A percentile compares a stretch with the other conserved stretches of the same genome.
phyloP scores from a whole-genome alignment of 2,329 filamentous ascomycete genomes.

The Microdochium nivale region DNA sequence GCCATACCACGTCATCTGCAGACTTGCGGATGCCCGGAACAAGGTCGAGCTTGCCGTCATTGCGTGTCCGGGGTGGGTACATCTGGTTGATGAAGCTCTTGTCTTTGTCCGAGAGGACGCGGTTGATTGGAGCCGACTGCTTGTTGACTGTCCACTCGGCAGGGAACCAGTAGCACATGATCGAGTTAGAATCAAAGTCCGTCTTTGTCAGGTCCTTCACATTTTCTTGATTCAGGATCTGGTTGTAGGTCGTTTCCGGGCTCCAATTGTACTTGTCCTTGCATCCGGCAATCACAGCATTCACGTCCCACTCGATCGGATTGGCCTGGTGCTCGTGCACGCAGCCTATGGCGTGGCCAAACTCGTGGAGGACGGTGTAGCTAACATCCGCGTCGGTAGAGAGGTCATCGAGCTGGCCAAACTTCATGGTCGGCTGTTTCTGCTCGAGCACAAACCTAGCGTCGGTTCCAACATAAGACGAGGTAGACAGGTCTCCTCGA shows the following conservation, averaged over 20 bases:
- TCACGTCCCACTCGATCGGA: slow-evolving; percentile 14
- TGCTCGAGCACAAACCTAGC: background rate
- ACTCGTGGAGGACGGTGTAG: slow-evolving; percentile 15
- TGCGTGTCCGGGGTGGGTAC: too few species aligned
- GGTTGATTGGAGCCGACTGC: too few species aligned
- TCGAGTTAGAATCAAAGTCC: slow-evolving; percentile 2
- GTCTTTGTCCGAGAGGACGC: too few species aligned
- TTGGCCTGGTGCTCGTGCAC: slow-evolving; percentile 16
- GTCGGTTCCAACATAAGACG: slow-evolving; percentile 6
- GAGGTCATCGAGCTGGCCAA: slow-evolving; percentile 12
- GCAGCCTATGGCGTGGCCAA: slow-evolving; percentile 18
- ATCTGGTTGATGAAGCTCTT: too few species aligned
- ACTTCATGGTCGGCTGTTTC: slow-evolving; percentile 14
- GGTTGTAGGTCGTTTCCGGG: too few species aligned
- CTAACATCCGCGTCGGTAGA: slow-evolving; percentile 8
- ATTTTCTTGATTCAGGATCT: too few species aligned
- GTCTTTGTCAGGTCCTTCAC: slow-evolving; percentile 1
- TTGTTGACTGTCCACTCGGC: too few species aligned
- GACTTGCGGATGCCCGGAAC: too few species aligned
- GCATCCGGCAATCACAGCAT: slow-evolving; percentile 10
- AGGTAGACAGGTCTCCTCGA: slow-evolving; percentile 1
- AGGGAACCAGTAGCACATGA: background rate
- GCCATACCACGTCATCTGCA: too few species aligned
- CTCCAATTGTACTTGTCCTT: background rate
- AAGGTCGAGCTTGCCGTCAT: too few species aligned